These are phyloP conservation scores for Eucalyptus tenuipes DNA, from an alignment of 345 rosid genomes.

Conservation along the genomic window DNA sequence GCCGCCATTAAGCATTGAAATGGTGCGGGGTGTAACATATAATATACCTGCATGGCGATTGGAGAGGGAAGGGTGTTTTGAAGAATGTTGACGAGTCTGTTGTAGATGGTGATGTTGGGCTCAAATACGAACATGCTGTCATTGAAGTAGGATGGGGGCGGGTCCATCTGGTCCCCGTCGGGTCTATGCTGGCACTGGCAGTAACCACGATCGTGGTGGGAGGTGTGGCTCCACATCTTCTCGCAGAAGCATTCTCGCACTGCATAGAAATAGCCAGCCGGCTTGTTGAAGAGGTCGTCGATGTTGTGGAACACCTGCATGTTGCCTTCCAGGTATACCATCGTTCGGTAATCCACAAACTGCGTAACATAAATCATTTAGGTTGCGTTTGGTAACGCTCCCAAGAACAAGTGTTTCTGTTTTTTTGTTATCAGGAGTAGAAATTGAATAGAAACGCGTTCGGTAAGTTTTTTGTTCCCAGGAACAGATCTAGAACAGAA, in stretches of 20 bases:
- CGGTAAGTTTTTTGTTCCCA: rapidly evolving
- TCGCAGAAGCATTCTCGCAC: conserved; percentile 90
- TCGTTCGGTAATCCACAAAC: conserved; percentile 78
- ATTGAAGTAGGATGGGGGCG: conserved; percentile 65
- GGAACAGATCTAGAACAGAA: too few relatives aligned
- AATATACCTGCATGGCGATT: conserved; percentile 52
- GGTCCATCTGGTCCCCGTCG: conserved; percentile 44
- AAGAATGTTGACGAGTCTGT: conserved; percentile 28
- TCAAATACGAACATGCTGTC: conserved; percentile 84
- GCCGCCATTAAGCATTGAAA: neutral
- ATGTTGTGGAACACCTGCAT: conserved; percentile 69
- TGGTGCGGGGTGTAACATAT: neutral
- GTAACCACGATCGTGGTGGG: conserved; percentile 55
- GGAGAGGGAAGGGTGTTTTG: conserved; percentile 41
- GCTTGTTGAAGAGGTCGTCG: conserved; percentile 60
- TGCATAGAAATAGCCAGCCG: conserved; percentile 46
- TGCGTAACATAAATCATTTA: neutral
- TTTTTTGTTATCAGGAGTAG: rapidly evolving
- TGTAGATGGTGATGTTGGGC: conserved; percentile 38
- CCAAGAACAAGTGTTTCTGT: rapidly evolving
- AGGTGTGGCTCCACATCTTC: conserved; percentile 68
- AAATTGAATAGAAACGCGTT: rapidly evolving
- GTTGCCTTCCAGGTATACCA: conserved; percentile 77
- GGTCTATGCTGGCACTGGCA: conserved; percentile 69
- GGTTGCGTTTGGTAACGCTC: rapidly evolving